Evolutionary conservation across 805 yeast genomes (phyloP), one percentile per base, ranked within the genome.

Genomic region (Candida arabinofermentans): DNA sequence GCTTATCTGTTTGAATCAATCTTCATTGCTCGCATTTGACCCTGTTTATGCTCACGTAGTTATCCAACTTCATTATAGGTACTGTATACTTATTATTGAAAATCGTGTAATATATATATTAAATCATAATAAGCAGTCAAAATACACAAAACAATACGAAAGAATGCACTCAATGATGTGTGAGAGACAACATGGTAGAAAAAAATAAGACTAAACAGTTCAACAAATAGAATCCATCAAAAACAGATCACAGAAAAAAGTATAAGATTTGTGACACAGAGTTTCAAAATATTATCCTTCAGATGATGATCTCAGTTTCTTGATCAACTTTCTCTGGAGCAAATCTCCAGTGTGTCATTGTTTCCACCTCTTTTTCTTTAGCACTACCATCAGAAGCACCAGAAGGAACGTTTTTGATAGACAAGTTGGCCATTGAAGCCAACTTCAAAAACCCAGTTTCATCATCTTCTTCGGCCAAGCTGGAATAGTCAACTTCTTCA

Each of bases 311-410:
- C 50, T 84, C 91, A 31, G 66, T 59, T 55, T 84, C 93, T 10
- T 65, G 60, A 42, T 71, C 71, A 77, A 84, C 80, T 43, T 70
- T 70, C 26, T 66, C 64, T 41, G 74, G 67, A 45, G 66, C 66
- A 50, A 82, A 76, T 67, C 90, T 77, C 95, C 95, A 86, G 62
- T 86, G 95, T 32, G 57, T 43, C 39, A 43, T 46, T 13, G 41
- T 30, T 44, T 79, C 86, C 33, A 79, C 73, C 53, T 79, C 81
- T 4, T 76, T 74, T 39, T 73, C 76, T 46, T 69, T 71, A 17
- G 49, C 18, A 22, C 51, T 50, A 9, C 50, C 56, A 19, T 46
- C 46, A 14, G 63, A 46, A 2, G 83, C 67, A 33, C 93, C 91
- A 40, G 87, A 81, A 10, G 86, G 82, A 13, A 77, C 82, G 57